Evolutionary conservation across 2,329 filamentous ascomycete species (phyloP), one percentile per base, ranked within the genome.

Genomic region (Talaromyces amestolkiae): DNA sequence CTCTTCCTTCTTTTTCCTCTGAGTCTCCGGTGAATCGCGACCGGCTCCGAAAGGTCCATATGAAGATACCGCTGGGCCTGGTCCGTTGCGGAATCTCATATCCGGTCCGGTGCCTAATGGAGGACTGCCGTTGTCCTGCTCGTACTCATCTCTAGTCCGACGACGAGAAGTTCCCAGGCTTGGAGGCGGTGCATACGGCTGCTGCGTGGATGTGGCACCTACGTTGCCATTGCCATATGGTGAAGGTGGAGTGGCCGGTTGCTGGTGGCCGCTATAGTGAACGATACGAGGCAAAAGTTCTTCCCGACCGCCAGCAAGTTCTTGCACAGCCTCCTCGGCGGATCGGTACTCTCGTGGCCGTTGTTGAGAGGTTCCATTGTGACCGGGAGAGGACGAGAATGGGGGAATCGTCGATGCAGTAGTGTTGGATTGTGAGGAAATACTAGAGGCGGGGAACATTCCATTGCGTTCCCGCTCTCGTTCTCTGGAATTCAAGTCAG

Each of bases 181-280:
- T 2, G 76, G 65, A 22, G 70, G 74, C 47, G 70, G 54, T 15
- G 68, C 62, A 83, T 86, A 84, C 83, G 37, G 85, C 71, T 65
- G 77, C 84, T 67, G 86, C 82, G 54, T 89, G 91, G 77, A 89
- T 86, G 61, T 92, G 4, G 73, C 73, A 62, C 76, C 75, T 17
- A 71, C 68, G n/a, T 68, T 71, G 58, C 72, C 66, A 66, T 75
- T 71, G 43, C 70, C 65, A 39, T 71, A 75, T 64, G 88, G 92
- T 53, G 92, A 96, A 4, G 93, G 93, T 19, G 65, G 65, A 7
- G 65, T 65, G 47, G 58, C 51, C 39, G 62, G 65, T 47, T 94
- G 93, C 76, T 97, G 94, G 74, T 96, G 92, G 56, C 93, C 92
- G 45, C 91, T 92, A 76, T 99, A 99, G 79, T 98, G 95, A 15